A percentile compares a stretch with the other conserved stretches of the same genome.
phyloP scores from a whole-genome alignment of 2,329 filamentous ascomycete species.

The Penicillium sp. region DNA sequence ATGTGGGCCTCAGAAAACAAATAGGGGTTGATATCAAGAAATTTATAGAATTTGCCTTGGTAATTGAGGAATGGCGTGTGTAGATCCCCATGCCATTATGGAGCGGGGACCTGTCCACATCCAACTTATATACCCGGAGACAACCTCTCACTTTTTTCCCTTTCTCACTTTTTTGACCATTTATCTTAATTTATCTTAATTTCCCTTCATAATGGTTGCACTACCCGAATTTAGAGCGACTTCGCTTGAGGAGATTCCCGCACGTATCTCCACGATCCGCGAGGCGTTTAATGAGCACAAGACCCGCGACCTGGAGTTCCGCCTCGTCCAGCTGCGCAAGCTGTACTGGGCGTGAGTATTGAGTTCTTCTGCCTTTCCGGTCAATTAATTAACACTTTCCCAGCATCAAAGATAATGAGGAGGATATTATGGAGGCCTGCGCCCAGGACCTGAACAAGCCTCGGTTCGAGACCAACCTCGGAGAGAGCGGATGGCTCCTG shows the following conservation, averaged over 20 bases:
- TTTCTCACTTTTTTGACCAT: not conserved
- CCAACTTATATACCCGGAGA: not conserved
- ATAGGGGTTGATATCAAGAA: not conserved
- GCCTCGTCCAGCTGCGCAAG: conserved; percentile 82
- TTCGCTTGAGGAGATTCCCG: conserved; percentile 64
- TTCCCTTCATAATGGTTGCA: conserved; percentile 33
- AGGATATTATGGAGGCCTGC: conserved; percentile 72
- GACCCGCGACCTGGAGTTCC: conserved; percentile 79
- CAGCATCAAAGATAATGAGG: conserved; percentile 70
- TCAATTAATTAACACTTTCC: conserved; percentile 5
- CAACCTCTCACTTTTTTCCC: not conserved
- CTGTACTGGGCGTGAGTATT: conserved; percentile 77
- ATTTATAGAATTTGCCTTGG: not conserved
- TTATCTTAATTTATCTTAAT: not conserved
- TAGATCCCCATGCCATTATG: too few relatives aligned
- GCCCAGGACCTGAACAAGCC: conserved; percentile 77
- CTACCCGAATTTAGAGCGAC: conserved; percentile 59
- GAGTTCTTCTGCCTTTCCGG: not conserved
- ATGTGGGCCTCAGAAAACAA: not conserved
- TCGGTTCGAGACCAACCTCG: conserved; percentile 68
- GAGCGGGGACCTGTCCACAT: not conserved
- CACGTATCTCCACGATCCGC: conserved; percentile 60
- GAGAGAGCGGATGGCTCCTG: conserved; percentile 75
- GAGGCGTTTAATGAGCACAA: conserved; percentile 73
- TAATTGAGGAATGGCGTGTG: too few relatives aligned